Evolutionary conservation across 768 basidiomycete genomes (phyloP), one percentile per base, ranked within the genome.

Genomic region (Tephrocybe sp.): DNA sequence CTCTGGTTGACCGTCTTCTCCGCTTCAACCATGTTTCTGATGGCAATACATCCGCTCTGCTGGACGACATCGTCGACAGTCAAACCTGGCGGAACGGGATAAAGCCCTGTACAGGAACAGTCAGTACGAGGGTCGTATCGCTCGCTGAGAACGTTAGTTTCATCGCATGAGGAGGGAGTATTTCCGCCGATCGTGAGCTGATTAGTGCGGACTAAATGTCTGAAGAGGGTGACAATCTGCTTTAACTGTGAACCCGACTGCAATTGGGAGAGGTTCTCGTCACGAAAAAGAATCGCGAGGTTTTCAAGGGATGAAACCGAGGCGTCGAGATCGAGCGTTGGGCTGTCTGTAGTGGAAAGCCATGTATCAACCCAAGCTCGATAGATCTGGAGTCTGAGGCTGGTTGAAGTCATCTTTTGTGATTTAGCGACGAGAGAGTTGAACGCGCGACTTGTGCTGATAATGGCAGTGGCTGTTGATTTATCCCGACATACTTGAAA

Each of bases 331-430:
- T 26, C 26, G 26, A 7, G 4, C 11, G 35, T 16, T 10, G 35
- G 13, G 4, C 11, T 16, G 35, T 36, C 35, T 16, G 35, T 36
- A 12, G 35, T 36, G 12, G 35, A 36, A 12, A 36, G 35, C 35
- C 35, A 36, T 16, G 35, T 12, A 12, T 36, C 35, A 4, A 36
- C 35, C 35, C 35, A 36, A 16, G 35, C 35, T 4, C 16, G 13
- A 12, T 36, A 36, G 4, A 36, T 10, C 12, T 16, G 35, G 13
- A 36, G 35, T 12, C 35, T 36, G 35, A 36, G 35, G 16, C 35
- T 36, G 3, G 35, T 36, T 31, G 0, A 3, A 4, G 35, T 4
- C 35, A 36, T 36, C 35, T 36, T 65, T 67, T 33, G 55, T 60
- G 14, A 48, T 53, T 26, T 7, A 26, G 26, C 26, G 26, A 26